phyloP scores from a whole-genome alignment of 1,284 basidiomycete species.

The Cutaneotrichosporon sp. region DNA sequence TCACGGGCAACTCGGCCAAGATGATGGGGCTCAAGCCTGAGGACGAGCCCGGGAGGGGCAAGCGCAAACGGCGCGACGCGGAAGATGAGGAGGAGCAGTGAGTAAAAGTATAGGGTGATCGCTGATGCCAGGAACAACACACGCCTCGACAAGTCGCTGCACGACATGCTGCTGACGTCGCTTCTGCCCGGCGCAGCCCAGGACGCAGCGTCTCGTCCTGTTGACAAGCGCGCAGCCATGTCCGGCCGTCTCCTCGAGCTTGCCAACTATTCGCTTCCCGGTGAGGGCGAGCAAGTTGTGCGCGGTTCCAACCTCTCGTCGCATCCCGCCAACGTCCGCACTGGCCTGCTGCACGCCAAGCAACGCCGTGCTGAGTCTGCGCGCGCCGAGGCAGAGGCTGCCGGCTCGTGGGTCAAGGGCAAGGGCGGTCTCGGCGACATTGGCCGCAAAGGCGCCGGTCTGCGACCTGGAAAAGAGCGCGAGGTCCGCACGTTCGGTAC shows the following conservation, averaged over 20 bases:
- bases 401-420: slow-evolving; percentile 41
- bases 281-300: slow-evolving; percentile 30
- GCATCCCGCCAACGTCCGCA: slow-evolving; percentile 41
- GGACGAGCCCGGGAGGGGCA: slow-evolving; percentile 21
- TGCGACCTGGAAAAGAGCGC: slow-evolving; percentile 8
- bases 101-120: slow-evolving; percentile 3
- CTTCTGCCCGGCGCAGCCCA: slow-evolving; percentile 34
- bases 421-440: slow-evolving; percentile 38
- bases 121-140: slow-evolving; percentile 30
- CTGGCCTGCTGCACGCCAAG: slow-evolving; percentile 37
- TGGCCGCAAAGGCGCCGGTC: slow-evolving; percentile 18
- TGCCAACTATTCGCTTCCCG: slow-evolving; percentile 34
- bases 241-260: slow-evolving; percentile 42
- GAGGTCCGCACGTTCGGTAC: slow-evolving; percentile 24
- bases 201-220: slow-evolving; percentile 30
- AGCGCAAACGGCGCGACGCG: slow-evolving; percentile 18
- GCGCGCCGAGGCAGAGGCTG: slow-evolving; percentile 32
- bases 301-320: slow-evolving; percentile 19
- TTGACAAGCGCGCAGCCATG: slow-evolving; percentile 45
- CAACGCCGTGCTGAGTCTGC: slow-evolving; percentile 26
- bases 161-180: slow-evolving; percentile 44
- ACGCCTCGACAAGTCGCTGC: slow-evolving; percentile 46
- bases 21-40: slow-evolving; percentile 41
- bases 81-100: slow-evolving; percentile 37
- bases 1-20: slow-evolving; percentile 44